Percentiles rank a stretch among this genome's conserved stretches.
These are phyloP conservation scores for Termitomyces bulborhizus DNA, from an alignment of 768 basidiomycete species.

Conservation along the genomic window DNA sequence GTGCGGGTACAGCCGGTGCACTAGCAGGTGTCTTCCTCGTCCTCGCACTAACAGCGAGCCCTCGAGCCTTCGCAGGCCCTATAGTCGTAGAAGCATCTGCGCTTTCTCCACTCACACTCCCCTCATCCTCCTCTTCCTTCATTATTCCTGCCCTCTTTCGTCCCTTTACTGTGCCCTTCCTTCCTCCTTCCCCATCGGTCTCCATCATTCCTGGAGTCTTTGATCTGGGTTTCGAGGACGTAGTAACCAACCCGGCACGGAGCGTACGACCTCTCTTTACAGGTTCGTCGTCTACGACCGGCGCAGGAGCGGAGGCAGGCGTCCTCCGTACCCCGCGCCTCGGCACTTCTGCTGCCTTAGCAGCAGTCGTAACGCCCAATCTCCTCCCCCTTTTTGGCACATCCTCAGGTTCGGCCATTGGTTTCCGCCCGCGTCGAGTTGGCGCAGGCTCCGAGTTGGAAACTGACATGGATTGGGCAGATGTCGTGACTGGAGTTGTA, in stretches of 20 bases:
- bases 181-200: not conserved
- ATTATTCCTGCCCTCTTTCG: constrained; percentile 14
- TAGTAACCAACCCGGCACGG: not conserved
- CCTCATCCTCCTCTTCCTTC: constrained; percentile 7
- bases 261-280: constrained; percentile 17
- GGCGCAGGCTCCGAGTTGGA: not conserved
- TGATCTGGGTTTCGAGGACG: constrained; percentile 1
- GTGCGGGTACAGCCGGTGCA: constrained; percentile 21
- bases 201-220: not conserved
- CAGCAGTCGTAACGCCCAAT: not conserved
- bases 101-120: not conserved
- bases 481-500: not conserved
- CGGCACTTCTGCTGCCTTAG: not conserved
- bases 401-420: constrained; percentile 18
- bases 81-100: not conserved
- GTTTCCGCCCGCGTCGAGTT: not conserved
- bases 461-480: not conserved
- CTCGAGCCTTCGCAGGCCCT: constrained; percentile 8
- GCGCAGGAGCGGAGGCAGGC: not conserved
- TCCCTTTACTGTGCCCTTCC: constrained; percentile 10
- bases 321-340: not conserved
- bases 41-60: not conserved
- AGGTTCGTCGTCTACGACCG: not conserved
- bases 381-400: not conserved
- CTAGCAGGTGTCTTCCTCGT: constrained; percentile 29